A percentile compares a stretch with the other conserved stretches of the same genome.
Conservation (phyloP, 2,329 filamentous ascomycete species). For the Botrytis porri region DNA sequence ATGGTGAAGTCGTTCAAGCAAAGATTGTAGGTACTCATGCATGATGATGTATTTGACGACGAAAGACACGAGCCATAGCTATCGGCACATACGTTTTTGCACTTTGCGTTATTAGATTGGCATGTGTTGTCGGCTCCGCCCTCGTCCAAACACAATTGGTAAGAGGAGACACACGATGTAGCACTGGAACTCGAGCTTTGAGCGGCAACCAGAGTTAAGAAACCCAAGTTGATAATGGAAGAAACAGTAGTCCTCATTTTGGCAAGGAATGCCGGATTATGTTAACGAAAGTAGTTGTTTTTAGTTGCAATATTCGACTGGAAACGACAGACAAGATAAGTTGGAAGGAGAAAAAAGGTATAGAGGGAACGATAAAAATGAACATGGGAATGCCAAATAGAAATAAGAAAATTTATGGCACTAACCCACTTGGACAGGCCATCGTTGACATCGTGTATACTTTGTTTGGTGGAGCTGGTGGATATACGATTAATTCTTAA, state of each 20-base stretch:
- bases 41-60: background rate
- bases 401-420: background rate
- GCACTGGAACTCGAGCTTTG: constrained; percentile 2
- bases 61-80: background rate
- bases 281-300: constrained; percentile 4
- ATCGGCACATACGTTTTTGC: constrained; percentile 20
- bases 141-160: constrained; percentile 19
- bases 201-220: constrained; percentile 7
- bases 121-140: constrained; percentile 23
- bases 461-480: constrained; percentile 10
- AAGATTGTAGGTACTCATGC: background rate
- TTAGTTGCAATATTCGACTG: background rate
- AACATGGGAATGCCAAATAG: background rate
- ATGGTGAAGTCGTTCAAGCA: constrained; percentile 21
- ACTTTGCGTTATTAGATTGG: constrained; percentile 20
- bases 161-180: constrained; percentile 18
- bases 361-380: background rate
- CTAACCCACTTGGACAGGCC: background rate
- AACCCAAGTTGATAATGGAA: background rate
- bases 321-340: background rate
- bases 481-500: background rate
- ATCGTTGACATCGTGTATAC: background rate
- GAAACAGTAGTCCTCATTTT: background rate
- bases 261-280: background rate
- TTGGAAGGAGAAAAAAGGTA: background rate